phyloP scores from a whole-genome alignment of 2,329 filamentous ascomycete species.

The Neopestalotiopsis clavispora region DNA sequence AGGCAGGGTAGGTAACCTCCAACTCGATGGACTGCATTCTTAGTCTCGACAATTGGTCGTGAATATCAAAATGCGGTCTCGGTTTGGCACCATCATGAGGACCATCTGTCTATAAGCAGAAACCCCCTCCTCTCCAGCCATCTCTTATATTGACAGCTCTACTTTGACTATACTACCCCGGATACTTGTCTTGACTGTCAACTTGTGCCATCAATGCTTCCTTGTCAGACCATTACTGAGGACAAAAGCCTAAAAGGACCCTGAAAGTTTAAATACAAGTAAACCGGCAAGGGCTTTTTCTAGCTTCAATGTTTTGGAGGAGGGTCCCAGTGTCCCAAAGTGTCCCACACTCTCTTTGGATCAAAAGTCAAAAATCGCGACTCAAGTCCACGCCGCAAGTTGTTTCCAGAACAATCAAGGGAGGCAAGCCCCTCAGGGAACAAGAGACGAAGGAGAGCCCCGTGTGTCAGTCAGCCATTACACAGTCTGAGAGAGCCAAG shows the following conservation, averaged over 20 bases:
- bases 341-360: neutral
- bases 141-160: neutral
- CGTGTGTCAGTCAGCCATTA: neutral
- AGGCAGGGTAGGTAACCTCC: neutral
- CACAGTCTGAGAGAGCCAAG: neutral
- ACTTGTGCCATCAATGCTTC: neutral
- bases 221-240: neutral
- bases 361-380: neutral
- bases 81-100: neutral
- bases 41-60: neutral
- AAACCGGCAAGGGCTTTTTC: neutral
- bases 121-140: neutral
- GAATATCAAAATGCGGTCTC: neutral
- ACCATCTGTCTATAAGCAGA: neutral
- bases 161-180: neutral
- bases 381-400: neutral
- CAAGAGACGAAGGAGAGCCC: neutral
- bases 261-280: neutral
- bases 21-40: neutral
- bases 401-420: neutral
- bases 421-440: neutral
- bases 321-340: neutral
- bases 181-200: neutral
- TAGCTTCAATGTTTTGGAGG: neutral
- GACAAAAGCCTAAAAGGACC: conserved; percentile 5